Percentiles rank a stretch among this genome's conserved stretches.
These are phyloP conservation scores for Beauveria bassiana DNA, from an alignment of 2,329 filamentous ascomycete genomes.

Conservation along the genomic window DNA sequence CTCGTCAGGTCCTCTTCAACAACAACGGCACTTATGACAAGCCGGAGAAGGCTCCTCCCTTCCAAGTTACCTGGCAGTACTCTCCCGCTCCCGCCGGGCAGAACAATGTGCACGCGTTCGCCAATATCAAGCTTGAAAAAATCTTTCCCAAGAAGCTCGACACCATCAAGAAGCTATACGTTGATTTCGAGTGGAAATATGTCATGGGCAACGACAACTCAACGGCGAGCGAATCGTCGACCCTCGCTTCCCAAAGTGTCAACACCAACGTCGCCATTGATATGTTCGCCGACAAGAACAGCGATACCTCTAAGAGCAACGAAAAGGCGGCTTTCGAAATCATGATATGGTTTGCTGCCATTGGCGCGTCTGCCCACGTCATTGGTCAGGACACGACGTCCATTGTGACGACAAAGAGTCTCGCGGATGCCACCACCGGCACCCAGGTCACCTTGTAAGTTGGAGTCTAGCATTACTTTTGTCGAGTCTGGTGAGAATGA, in stretches of 20 bases:
- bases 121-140: slow-evolving; percentile 42
- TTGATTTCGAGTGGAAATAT: slow-evolving; percentile 44
- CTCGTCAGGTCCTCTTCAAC: slow-evolving; percentile 35
- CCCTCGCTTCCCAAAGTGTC: slow-evolving; percentile 27
- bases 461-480: neutral
- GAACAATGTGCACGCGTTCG: slow-evolving; percentile 45
- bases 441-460: slow-evolving; percentile 28
- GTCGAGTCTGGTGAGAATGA: neutral
- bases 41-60: slow-evolving; percentile 37
- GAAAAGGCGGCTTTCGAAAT: slow-evolving; percentile 40
- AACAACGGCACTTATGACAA: slow-evolving; percentile 44
- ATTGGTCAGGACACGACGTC: slow-evolving; percentile 31
- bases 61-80: slow-evolving; percentile 47
- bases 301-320: slow-evolving; percentile 31
- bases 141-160: slow-evolving; percentile 36
- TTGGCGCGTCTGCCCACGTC: slow-evolving; percentile 38
- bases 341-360: slow-evolving; percentile 49
- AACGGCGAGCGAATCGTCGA: slow-evolving; percentile 27
- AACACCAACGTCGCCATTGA: slow-evolving; percentile 52
- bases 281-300: slow-evolving; percentile 46
- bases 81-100: slow-evolving; percentile 25
- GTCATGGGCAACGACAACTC: slow-evolving; percentile 32
- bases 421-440: slow-evolving; percentile 31
- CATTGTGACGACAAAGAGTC: slow-evolving; percentile 20
- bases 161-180: slow-evolving; percentile 29